phyloP scores from a whole-genome alignment of 495 filamentous ascomycete species.

The Aspergillus hancockii region DNA sequence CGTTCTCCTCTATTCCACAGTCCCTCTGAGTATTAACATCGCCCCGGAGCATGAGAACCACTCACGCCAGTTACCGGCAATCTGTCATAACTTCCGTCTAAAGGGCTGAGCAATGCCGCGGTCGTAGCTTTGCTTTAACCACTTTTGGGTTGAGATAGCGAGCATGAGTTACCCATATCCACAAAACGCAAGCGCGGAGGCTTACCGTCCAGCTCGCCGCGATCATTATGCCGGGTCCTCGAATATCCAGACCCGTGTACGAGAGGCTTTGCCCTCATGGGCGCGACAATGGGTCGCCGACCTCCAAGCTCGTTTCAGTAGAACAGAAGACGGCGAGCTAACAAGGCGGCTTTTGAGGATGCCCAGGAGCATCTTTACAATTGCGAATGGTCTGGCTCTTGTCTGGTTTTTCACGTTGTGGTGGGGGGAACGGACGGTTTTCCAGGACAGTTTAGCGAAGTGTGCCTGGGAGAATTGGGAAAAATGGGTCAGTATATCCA shows the following conservation, averaged over 20 bases:
- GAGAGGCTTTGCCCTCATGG: constrained; percentile 21
- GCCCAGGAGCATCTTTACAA: constrained; percentile 45
- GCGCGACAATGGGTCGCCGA: constrained; percentile 31
- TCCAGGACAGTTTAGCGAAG: constrained; percentile 61
- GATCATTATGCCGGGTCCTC: constrained; percentile 13
- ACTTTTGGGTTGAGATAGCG: constrained; percentile 15
- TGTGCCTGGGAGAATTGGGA: constrained; percentile 91
- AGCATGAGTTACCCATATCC: constrained; percentile 46
- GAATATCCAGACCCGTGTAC: constrained; percentile 12
- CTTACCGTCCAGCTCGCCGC: constrained; percentile 33
- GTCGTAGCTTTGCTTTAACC: constrained; percentile 12
- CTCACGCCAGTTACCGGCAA: neutral
- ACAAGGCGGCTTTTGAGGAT: constrained; percentile 15
- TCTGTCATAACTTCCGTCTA: neutral
- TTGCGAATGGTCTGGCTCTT: constrained; percentile 65
- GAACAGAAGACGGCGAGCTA: constrained; percentile 14
- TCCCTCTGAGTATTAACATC: neutral
- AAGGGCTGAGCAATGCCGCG: constrained; percentile 23
- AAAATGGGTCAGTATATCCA: constrained; percentile 69
- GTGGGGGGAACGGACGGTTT: constrained; percentile 85
- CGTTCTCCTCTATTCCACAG: neutral
- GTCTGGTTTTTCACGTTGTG: constrained; percentile 79
- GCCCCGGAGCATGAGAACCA: neutral
- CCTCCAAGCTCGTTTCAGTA: constrained; percentile 9
- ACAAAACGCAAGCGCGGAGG: constrained; percentile 29